Percentiles rank a stretch among this genome's conserved stretches.
These are phyloP conservation scores for Blastobotrys robertii DNA, from an alignment of 805 yeast genomes.

Conservation along the genomic window DNA sequence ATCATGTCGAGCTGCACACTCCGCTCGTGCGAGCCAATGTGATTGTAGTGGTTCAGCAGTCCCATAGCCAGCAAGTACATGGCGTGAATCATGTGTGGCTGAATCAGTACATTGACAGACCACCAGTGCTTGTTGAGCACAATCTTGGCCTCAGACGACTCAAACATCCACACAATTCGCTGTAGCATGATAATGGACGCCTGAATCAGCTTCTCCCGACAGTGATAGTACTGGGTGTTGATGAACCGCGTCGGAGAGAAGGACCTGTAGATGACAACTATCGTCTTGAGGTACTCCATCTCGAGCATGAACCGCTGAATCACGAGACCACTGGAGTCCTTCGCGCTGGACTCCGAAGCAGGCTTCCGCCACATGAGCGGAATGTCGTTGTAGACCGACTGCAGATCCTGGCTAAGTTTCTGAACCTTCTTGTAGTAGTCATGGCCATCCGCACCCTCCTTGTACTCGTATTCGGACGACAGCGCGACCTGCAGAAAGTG, in stretches of 20 bases:
- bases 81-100: conserved; percentile 15
- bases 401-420: conserved; percentile 19
- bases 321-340: conserved; percentile 16
- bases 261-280: conserved; percentile 23
- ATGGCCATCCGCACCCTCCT: too few species aligned
- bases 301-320: conserved; percentile 24
- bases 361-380: conserved; percentile 17
- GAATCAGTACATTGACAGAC: conserved; percentile 5
- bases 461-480: too few species aligned
- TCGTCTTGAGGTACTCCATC: conserved; percentile 20
- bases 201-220: conserved; percentile 8
- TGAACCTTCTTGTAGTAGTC: conserved; percentile 13
- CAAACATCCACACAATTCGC: conserved; percentile 14
- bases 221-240: conserved; percentile 7
- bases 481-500: background rate
- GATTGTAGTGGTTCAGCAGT: conserved; percentile 12
- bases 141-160: conserved; percentile 5
- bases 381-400: conserved; percentile 17
- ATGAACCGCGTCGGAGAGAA: conserved; percentile 9
- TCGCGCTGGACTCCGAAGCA: conserved; percentile 14
- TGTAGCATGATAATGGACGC: conserved; percentile 14
- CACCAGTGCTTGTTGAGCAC: conserved; percentile 11
- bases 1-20: conserved; percentile 6
- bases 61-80: conserved; percentile 9
- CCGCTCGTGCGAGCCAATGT: conserved; percentile 7